Base-by-base conservation (phyloP, 169 alveolate species). In the Ichthyophthirius multifiliis region DNA sequence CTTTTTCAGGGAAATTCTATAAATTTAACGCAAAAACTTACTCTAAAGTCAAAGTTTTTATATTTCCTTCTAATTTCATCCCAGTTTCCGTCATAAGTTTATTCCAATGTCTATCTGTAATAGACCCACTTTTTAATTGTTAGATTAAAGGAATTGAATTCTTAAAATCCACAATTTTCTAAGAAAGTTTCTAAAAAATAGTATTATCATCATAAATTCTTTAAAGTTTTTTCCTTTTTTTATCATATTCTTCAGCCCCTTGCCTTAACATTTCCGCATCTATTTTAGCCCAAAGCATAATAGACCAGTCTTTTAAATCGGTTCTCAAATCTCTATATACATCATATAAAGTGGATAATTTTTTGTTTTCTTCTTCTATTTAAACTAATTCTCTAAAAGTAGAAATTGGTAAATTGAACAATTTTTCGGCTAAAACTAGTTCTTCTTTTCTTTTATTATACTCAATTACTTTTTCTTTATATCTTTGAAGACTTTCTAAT, bases 81-180 rank as follows among this genome's bases (percentile, higher is more conserved):
- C 96, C 94, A 34, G 96, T 92, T 75, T 92, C 92, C 44, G 88
- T 91, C 92, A 93, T 92, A 46, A 96, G 91, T 83, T 96, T 95
- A 39, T 92, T 94, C 98, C 98, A 97, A 91, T 97, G 98, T 83
- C 97, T 90, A 27, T 96, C 96, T 83, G 95, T 90, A 73, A 96
- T 95, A 46, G 97, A 96, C 30, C 96, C 98, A 44, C 90, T 84
- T 87, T 96, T 96, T 67, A 97, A 83, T 74, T 89, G 86, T 79
- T 94, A 90, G 74, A 96, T 94, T 44, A 94, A 79, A 3, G 99
- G 98, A 46, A 96, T 93, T 23, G 96, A 90, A 35, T 93, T 93
- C 82, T 91, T 88, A 75, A 94, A 92, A n/a, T 92, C 91, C 16
- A 81, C 74, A 10, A 97, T 94, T 23, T 89, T 94, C 45, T 91